Base-by-base conservation (phyloP, 2,329 filamentous ascomycete species). In the Arachnopeziza araneosa region DNA sequence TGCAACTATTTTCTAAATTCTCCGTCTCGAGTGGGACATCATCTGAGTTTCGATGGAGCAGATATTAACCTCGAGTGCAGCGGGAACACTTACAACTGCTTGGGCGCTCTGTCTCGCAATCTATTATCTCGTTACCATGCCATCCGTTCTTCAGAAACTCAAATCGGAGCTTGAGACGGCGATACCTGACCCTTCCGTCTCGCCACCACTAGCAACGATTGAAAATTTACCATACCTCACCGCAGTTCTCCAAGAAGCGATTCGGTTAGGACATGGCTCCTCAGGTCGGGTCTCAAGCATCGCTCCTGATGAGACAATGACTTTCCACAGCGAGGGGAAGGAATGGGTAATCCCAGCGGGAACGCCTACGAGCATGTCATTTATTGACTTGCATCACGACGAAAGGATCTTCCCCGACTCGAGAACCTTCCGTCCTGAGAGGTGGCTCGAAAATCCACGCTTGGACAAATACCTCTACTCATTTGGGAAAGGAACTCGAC, bases 71-170 rank as follows among this genome's bases (percentile, higher is more conserved):
- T 67, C 73, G 9, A 67, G 65, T 17, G 55, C 50, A 0, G 76
- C 75, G 3, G 75, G 73, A 2, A 72, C 71, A 24, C 71, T 75
- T 48, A 78, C 75, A 0, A 71, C 69, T 0, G 69, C 67, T 10
- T 70, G 69, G 63, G 64, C 70, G 0, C 65, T 78, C 17, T 62
- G 69, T 2, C 61, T 74, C n/a, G 62, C 71, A 9, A 66, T 70
- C 2, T 77, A 70, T 65, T 59, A 75, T 68, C 61, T 78, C 1
- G 71, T 75, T 14, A 60, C 66, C 12, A 67, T 74, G 17, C 69
- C 73, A 0, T 5, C 60, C 0, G 67, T 74, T 12, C 62, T 72
- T 0, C 19, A 59, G 1, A 66, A 60, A 2, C 62, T 79, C 8
- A 67, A 66, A 10, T 56, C 63, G 0, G 76, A 79, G 60, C 69